phyloP scores from a whole-genome alignment of 768 basidiomycete genomes.

The Neoboletus brunneissimus region DNA sequence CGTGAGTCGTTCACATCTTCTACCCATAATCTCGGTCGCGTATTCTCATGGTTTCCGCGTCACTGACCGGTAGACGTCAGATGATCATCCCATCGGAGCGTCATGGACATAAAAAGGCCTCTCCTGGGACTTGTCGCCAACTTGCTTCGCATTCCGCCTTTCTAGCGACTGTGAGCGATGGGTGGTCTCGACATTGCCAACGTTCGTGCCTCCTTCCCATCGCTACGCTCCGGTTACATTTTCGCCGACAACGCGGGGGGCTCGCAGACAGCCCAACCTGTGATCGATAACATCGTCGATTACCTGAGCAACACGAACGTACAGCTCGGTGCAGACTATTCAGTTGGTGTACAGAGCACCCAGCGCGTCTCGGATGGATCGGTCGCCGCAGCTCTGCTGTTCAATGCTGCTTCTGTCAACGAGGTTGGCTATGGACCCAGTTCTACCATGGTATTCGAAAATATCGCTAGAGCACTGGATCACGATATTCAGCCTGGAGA shows the following conservation, averaged over 20 bases:
- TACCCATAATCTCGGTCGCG: too few species aligned
- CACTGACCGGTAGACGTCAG: background rate
- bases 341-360: conserved; percentile 52
- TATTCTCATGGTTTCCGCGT: too few species aligned
- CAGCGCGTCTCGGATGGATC: conserved; percentile 50
- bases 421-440: conserved; percentile 69
- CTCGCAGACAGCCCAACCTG: conserved; percentile 56
- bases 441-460: conserved; percentile 67
- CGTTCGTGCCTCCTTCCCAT: conserved; percentile 62
- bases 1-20: too few species aligned
- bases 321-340: conserved; percentile 71
- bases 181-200: conserved; percentile 42
- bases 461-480: conserved; percentile 63
- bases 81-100: conserved; percentile 1
- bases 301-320: conserved; percentile 73
- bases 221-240: conserved; percentile 56
- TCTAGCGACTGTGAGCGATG: conserved; percentile 10
- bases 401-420: conserved; percentile 59
- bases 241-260: conserved; percentile 80
- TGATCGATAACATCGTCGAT: conserved; percentile 59
- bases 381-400: conserved; percentile 50
- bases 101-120: background rate
- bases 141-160: background rate
- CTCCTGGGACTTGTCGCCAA: background rate
- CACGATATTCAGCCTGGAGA: conserved; percentile 53